Evolutionary conservation across 805 yeast species (phyloP).

Genomic region (Yarrowia phangngaensis): DNA sequence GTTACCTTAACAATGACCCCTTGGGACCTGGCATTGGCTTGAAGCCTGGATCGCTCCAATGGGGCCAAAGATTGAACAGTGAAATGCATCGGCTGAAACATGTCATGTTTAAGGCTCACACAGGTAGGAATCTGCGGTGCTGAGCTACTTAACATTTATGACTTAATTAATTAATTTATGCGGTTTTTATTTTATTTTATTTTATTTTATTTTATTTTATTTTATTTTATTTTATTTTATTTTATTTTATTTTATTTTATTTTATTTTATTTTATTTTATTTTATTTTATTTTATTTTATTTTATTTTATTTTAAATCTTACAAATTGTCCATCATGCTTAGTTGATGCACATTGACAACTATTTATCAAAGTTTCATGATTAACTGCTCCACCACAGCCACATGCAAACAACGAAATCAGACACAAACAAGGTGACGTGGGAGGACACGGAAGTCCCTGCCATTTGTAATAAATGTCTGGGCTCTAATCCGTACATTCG

Average conservation of each 20-base stretch:
- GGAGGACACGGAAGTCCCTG: slow-evolving; percentile 48
- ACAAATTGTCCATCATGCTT: not conserved
- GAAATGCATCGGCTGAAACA: slow-evolving; percentile 7
- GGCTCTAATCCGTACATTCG: slow-evolving; percentile 65
- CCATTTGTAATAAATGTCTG: slow-evolving; percentile 68
- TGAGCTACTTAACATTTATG: too few relatives aligned
- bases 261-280: too few relatives aligned
- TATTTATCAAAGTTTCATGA: slow-evolving; percentile 27
- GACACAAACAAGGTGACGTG: slow-evolving; percentile 39
- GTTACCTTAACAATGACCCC: slow-evolving; percentile 7
- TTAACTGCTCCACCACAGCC: slow-evolving; percentile 8
- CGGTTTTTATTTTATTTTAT: too few relatives aligned
- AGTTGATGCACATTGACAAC: not conserved
- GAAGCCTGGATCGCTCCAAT: slow-evolving; percentile 6
- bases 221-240: too few relatives aligned
- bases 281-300: too few relatives aligned
- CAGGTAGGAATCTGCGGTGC: too few relatives aligned
- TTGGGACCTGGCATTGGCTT: slow-evolving; percentile 4
- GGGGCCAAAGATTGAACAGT: not conserved
- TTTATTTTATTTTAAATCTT: too few relatives aligned
- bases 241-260: too few relatives aligned
- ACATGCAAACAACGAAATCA: slow-evolving; percentile 33
- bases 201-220: too few relatives aligned
- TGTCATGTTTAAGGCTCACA: not conserved
- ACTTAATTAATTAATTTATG: too few relatives aligned